Percentiles rank a stretch among this genome's conserved stretches.
These are phyloP conservation scores for Cytospora paraplurivora DNA, from an alignment of 2,329 filamentous ascomycete genomes.

Conservation along the genomic window DNA sequence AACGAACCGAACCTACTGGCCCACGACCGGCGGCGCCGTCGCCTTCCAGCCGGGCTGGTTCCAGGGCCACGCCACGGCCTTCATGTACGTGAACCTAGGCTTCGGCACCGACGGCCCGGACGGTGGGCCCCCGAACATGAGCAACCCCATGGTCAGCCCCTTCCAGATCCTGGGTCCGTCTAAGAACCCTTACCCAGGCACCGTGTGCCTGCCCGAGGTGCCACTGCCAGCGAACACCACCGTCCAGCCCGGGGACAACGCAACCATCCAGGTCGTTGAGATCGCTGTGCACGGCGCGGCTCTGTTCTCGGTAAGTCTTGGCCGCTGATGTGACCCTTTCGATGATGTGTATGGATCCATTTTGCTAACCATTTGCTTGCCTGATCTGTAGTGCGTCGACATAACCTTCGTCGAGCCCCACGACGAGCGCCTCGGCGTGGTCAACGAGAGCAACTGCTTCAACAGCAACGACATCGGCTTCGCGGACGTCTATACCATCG, in stretches of 20 bases:
- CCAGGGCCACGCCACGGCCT: slow-evolving; percentile 78
- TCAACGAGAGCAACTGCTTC: slow-evolving; percentile 84
- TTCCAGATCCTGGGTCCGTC: slow-evolving; percentile 83
- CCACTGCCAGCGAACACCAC: slow-evolving; percentile 73
- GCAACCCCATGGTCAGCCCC: slow-evolving; percentile 74
- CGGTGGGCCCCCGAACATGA: slow-evolving; percentile 79
- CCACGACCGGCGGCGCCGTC: slow-evolving; percentile 81
- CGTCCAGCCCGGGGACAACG: slow-evolving; percentile 80
- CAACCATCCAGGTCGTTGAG: slow-evolving; percentile 88
- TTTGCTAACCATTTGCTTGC: slow-evolving; percentile 19
- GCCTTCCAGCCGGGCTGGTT: slow-evolving; percentile 96
- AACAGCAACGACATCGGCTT: slow-evolving; percentile 81
- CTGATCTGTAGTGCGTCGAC: slow-evolving; percentile 74
- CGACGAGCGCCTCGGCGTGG: slow-evolving; percentile 65
- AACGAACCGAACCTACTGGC: slow-evolving; percentile 89
- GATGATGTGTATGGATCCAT: not conserved
- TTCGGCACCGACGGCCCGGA: slow-evolving; percentile 69
- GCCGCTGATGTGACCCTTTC: not conserved
- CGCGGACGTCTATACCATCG: slow-evolving; percentile 73
- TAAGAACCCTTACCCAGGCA: slow-evolving; percentile 83
- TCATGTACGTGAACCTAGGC: slow-evolving; percentile 90
- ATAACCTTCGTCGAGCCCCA: slow-evolving; percentile 84
- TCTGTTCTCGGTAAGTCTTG: slow-evolving; percentile 70
- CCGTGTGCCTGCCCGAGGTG: slow-evolving; percentile 87
- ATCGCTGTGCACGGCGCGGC: slow-evolving; percentile 80